Conservation (phyloP, 2,329 filamentous ascomycete species). For the Diaporthe destruens region DNA sequence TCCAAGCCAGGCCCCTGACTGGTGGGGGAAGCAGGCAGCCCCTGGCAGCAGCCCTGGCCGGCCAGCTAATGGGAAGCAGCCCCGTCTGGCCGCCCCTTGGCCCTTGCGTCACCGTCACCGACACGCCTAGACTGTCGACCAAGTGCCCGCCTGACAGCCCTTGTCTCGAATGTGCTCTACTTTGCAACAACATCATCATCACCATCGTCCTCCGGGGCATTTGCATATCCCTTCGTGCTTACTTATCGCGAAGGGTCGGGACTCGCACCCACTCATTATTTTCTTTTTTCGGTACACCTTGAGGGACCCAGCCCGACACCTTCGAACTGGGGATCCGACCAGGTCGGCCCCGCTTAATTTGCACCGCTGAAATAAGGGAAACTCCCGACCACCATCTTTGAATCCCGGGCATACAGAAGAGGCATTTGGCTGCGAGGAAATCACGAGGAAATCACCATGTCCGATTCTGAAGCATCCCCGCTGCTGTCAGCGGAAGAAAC, state of each 20-base stretch:
- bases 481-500: conserved; percentile 55
- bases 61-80: conserved; percentile 4
- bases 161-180: not conserved
- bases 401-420: not conserved
- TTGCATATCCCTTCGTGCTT: not conserved
- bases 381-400: not conserved
- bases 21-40: not conserved
- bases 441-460: conserved; percentile 50
- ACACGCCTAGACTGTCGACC: conserved; percentile 10
- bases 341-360: conserved; percentile 34
- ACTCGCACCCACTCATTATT: not conserved
- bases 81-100: conserved; percentile 12
- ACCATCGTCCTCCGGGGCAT: not conserved
- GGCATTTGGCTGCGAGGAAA: conserved; percentile 14
- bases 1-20: conserved; percentile 13
- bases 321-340: conserved; percentile 22
- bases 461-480: conserved; percentile 59
- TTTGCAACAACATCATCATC: not conserved
- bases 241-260: not conserved
- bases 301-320: not conserved
- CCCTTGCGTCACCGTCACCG: conserved; percentile 31
- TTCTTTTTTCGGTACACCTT: not conserved
- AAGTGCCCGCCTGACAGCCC: conserved; percentile 25
- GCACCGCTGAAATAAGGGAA: not conserved
- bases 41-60: not conserved